These are phyloP conservation scores for Quercus robur DNA, from an alignment of 306 rosid species.

Conservation along the genomic window DNA sequence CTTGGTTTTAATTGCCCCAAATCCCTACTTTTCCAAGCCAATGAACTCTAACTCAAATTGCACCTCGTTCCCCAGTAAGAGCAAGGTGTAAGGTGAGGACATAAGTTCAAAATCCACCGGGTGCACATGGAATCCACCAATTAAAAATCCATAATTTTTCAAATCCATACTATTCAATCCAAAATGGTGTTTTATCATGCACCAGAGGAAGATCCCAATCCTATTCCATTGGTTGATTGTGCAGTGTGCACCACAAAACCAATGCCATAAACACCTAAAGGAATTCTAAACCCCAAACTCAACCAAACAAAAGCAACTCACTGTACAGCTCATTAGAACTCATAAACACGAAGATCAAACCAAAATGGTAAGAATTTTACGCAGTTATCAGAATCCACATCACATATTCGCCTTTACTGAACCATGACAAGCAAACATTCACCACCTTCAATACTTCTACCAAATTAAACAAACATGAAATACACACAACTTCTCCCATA, in stretches of 20 bases:
- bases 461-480: not conserved
- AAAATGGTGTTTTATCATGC: not conserved
- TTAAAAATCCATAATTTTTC: not conserved
- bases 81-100: too few species aligned
- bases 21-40: not conserved
- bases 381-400: not conserved
- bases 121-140: too few species aligned
- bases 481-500: not conserved
- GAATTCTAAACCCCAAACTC: not conserved
- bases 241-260: not conserved
- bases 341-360: not conserved
- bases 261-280: not conserved
- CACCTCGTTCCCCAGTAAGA: too few species aligned
- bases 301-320: not conserved
- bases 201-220: not conserved
- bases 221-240: not conserved
- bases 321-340: not conserved
- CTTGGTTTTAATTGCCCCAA: not conserved
- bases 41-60: too few species aligned
- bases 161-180: not conserved
- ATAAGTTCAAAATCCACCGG: too few species aligned
- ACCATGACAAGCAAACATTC: not conserved
- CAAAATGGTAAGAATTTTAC: not conserved
- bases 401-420: not conserved
- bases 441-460: not conserved